Percentiles rank a stretch among this genome's conserved stretches.
These are phyloP conservation scores for Wickerhamomyces strasburgensis DNA, from an alignment of 805 yeast genomes.

Conservation along the genomic window DNA sequence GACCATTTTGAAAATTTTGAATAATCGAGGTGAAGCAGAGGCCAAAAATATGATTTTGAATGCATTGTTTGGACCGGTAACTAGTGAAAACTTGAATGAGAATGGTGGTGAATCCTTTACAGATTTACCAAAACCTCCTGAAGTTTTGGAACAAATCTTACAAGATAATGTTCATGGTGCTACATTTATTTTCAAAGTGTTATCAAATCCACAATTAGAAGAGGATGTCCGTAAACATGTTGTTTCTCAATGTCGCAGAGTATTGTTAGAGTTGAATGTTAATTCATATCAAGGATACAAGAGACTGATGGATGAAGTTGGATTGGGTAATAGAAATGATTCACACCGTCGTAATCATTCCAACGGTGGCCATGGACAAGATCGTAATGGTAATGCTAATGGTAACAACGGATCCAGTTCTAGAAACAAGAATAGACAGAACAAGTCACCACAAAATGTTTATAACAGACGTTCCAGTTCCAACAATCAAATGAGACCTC, in stretches of 20 bases:
- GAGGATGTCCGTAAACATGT: constrained; percentile 53
- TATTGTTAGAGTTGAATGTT: constrained; percentile 55
- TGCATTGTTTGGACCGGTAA: constrained; percentile 55
- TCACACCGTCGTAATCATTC: constrained; percentile 22
- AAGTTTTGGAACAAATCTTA: constrained; percentile 52
- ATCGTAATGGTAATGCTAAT: constrained; percentile 1
- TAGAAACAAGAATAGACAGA: constrained; percentile 15
- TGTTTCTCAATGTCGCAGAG: constrained; percentile 54
- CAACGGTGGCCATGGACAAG: constrained; percentile 9
- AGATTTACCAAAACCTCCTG: constrained; percentile 34
- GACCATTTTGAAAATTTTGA: constrained; percentile 74
- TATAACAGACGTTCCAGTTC: constrained; percentile 10
- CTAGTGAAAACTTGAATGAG: no score
- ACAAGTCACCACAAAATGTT: constrained; percentile 17
- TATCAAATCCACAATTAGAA: constrained; percentile 67
- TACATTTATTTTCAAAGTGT: constrained; percentile 71
- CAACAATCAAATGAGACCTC: constrained; percentile 2
- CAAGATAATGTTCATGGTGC: constrained; percentile 67
- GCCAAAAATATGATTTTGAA: constrained; percentile 59
- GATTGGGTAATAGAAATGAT: constrained; percentile 36
- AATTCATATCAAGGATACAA: constrained; percentile 65
- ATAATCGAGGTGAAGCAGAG: constrained; percentile 57
- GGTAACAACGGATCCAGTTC: constrained; percentile 6
- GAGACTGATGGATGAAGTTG: constrained; percentile 88
- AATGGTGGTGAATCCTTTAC: constrained; percentile 10